A percentile compares a stretch with the other conserved stretches of the same genome.
phyloP scores from a whole-genome alignment of 176 grass and related monocot genomes.

The Avena eriantha region DNA sequence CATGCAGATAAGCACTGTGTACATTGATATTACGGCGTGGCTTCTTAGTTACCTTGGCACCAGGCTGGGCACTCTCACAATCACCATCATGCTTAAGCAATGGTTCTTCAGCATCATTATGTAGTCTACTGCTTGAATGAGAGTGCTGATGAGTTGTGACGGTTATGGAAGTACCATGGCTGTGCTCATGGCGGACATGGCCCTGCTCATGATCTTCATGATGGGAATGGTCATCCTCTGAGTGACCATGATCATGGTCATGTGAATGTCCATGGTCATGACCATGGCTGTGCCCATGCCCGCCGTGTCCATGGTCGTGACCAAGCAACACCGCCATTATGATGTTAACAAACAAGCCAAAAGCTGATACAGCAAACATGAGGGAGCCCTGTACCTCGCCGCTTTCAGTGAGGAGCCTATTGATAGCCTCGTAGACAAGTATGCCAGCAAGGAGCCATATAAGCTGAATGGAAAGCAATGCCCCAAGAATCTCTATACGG shows the following conservation, averaged over 20 bases:
- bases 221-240: slow-evolving; percentile 43
- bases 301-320: slow-evolving; percentile 87
- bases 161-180: slow-evolving; percentile 43
- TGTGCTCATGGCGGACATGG: slow-evolving; percentile 48
- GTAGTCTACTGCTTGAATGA: slow-evolving; percentile 40
- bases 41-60: slow-evolving; percentile 55
- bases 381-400: slow-evolving; percentile 85
- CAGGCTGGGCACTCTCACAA: slow-evolving; percentile 41
- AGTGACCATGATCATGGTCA: slow-evolving; percentile 48
- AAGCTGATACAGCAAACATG: slow-evolving; percentile 95
- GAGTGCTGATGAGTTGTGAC: slow-evolving; percentile 61
- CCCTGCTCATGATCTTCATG: slow-evolving; percentile 50
- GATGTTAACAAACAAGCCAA: slow-evolving; percentile 96
- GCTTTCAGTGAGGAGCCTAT: slow-evolving; percentile 69
- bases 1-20: slow-evolving; percentile 94
- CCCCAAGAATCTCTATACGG: slow-evolving; percentile 86
- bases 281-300: slow-evolving; percentile 60
- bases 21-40: slow-evolving; percentile 85
- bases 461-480: slow-evolving; percentile 94
- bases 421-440: slow-evolving; percentile 94
- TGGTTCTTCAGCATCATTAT: slow-evolving; percentile 60
- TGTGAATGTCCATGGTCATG: slow-evolving; percentile 59
- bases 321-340: slow-evolving; percentile 94
- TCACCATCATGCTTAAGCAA: slow-evolving; percentile 59
- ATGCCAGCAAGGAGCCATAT: slow-evolving; percentile 98